Base-by-base conservation (phyloP, 2,329 filamentous ascomycete genomes). In the Xylariales sp. region DNA sequence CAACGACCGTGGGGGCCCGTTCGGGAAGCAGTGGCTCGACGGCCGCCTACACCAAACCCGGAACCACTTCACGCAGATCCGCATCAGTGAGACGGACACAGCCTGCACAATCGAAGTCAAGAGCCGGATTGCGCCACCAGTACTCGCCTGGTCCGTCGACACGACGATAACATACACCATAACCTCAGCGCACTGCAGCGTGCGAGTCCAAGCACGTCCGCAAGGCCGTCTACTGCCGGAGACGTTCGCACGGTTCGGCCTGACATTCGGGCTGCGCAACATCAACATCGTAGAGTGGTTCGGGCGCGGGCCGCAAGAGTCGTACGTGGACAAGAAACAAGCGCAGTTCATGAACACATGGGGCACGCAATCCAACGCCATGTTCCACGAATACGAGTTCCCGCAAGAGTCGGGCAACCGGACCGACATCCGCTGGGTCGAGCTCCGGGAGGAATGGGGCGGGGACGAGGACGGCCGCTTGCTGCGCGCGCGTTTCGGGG, bases 361-460 rank as follows among this genome's bases (percentile, higher is more conserved):
- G 79, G 80, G 80, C 2, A 72, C 76, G 10, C 72, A 71, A 0
- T 79, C 89, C 1, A 84, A 86, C 54, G 81, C 84, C 0, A 80
- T 92, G 0, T 87, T 85, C 76, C 82, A 85, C 1, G 83, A 86
- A 50, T 92, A 91, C 74, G 90, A 93, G 70, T 89, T 87, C 63
- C 90, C 90, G 0, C 90, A 93, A 76, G 90, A 93, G 67, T 84
- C 82, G 39, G 87, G 88, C 0, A 92, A 92, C 75, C 82, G 88
- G 18, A 89, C 86, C 0, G 89, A 91, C 72, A 86, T 86, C 1
- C 81, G 86, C 1, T 91, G 87, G 86, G 83, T 91, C 3, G 81
- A 83, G 75, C 81, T 87, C 62, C 73, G 75, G 5, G 71, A 77
- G 23, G 75, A 75, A 6, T 78, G 75, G 69, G 74, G 73, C 23